Evolutionary conservation across 1,284 basidiomycete genomes (phyloP), one percentile per base, ranked within the genome.

Genomic region (Cryptococcus sp.): DNA sequence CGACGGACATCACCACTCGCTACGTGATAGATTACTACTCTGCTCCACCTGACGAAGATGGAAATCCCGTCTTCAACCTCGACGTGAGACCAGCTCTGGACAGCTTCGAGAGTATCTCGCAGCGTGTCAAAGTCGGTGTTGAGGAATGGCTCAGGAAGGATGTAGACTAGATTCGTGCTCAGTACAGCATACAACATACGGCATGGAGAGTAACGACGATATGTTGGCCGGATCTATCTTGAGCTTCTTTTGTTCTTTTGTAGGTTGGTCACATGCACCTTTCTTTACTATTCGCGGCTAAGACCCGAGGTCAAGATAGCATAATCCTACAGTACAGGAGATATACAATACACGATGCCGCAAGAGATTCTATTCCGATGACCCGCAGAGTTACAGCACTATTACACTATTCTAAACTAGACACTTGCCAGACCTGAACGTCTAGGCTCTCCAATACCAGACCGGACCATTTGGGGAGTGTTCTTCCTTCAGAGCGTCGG

Each of bases 11-110:
- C 17, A 67, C 69, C 76, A 87, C 92, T 50, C 89, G 92, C 73
- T 96, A 97, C 78, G 89, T 97, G 46, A 97, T 97, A 69, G 93
- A 97, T 81, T 97, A 97, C 79, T 97, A 97, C 78, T 89, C 89
- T 52, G 91, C 90, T 0, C 89, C 91, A 3, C 85, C 87, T 1
- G 87, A 93, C 61, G 83, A 85, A 27, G 88, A 94, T 65, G 93
- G 93, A 16, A 89, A 88, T 53, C 92, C 93, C 25, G 91, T 92
- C 15, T 96, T 96, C 78, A 88, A 88, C 5, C 83, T 96, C 35
- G 94, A 97, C 72, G 93, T 96, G 10, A 86, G 92, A 19, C 92
- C 92, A 0, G 92, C 92, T 0, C 78, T 95, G 51, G 92, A 95
- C 76, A 89, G 82, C 69, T 81, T 91, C 50, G 83, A 83, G 42